Evolutionary conservation across 2,329 filamentous ascomycete genomes (phyloP), one percentile per base, ranked within the genome.

Genomic region (Fusarium zealandicum): DNA sequence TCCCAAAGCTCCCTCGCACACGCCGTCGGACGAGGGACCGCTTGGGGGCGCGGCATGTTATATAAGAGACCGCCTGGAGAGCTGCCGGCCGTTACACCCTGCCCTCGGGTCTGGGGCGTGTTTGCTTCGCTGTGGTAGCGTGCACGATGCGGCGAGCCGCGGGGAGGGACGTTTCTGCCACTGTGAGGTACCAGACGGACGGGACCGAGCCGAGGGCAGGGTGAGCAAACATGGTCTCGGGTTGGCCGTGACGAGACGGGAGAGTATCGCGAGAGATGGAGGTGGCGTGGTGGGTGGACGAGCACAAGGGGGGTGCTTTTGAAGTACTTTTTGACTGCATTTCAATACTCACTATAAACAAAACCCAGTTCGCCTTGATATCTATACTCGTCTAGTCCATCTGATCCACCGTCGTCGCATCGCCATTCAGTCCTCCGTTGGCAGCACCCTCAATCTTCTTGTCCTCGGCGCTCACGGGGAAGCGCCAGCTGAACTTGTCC

Each of bases 401-500:
- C 65, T 73, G 67, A 28, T 71, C 69, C 31, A 75, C 70, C 6
- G 70, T 70, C 47, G 65, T 63, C 6, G 63, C 62, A 35, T 65
- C 58, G 0, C 64, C 64, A 17, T 64, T 66, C n/a, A 27, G 22
- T 17, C 51, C 52, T 17, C 44, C 52, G 9, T 42, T 51, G 28
- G 38, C 45, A n/a, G 49, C 63, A 5, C 66, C 68, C n/a, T 65
- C 63, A 9, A 78, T 75, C 55, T 78, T 76, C 44, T 66, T 69
- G 56, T 86, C 81, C 47, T 72, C 74, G 43, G 75, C 76, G 7
- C 66, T 69, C 7, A 87, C 78, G 7, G 72, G 66, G 43, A 75
- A 70, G 40, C 83, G 82, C 93, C 92, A 97, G 4, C 85, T 86
- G 69, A 93, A 90, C 51, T 78, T 76, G 71, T 98, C 93, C 72